A percentile compares a stretch with the other conserved stretches of the same genome.
Evolutionary conservation across 352 stramenopile genomes (phyloP).

Genomic region (Globisporangium echinulatum): DNA sequence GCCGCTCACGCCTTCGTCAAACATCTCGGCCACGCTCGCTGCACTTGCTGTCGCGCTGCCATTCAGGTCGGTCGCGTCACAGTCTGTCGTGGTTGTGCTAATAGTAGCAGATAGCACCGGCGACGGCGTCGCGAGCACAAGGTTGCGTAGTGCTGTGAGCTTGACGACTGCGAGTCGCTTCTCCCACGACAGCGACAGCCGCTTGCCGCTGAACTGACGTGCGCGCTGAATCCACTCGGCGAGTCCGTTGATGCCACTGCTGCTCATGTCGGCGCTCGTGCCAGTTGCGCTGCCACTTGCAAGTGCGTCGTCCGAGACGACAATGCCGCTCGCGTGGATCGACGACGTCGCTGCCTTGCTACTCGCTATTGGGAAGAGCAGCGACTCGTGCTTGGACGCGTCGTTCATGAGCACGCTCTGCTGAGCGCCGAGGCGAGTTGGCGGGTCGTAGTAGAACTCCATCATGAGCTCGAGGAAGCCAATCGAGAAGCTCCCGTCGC

Average conservation of each 20-base stretch:
- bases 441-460: conserved; percentile 77
- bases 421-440: conserved; percentile 49
- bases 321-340: conserved; percentile 41
- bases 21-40: conserved; percentile 34
- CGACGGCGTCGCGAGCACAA: conserved; percentile 19
- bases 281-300: conserved; percentile 15
- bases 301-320: conserved; percentile 42
- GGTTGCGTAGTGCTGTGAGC: conserved; percentile 54
- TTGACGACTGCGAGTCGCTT: conserved; percentile 62
- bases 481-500: conserved; percentile 58
- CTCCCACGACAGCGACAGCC: conserved; percentile 66
- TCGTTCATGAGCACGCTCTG: conserved; percentile 86
- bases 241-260: conserved; percentile 23
- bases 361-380: conserved; percentile 57
- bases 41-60: conserved; percentile 3
- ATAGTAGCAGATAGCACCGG: not conserved
- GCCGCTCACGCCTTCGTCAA: conserved; percentile 49
- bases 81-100: too few species aligned
- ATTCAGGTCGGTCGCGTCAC: not conserved
- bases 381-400: conserved; percentile 62
- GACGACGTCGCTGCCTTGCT: conserved; percentile 15
- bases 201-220: conserved; percentile 53
- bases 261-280: conserved; percentile 15
- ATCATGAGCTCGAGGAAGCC: conserved; percentile 81
- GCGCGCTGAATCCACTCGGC: conserved; percentile 68